A percentile compares a stretch with the other conserved stretches of the same genome.
Evolutionary conservation across 2,329 filamentous ascomycete genomes (phyloP).

Genomic region (Beauveria varroae): DNA sequence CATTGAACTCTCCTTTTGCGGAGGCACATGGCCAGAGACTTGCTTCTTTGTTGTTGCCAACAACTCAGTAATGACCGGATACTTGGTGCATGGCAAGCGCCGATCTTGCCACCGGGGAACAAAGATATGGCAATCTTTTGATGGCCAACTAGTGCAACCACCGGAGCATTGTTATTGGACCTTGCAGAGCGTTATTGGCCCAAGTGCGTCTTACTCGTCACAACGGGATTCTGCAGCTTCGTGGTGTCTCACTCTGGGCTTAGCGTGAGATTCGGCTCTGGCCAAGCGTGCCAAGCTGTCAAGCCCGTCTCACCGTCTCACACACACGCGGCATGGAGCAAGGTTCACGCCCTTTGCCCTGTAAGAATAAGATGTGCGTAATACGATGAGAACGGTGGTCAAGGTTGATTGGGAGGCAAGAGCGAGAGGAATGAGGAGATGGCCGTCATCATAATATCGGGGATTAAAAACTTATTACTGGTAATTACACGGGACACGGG

Average conservation of each 20-base stretch:
- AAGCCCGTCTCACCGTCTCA: neutral
- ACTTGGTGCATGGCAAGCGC: neutral
- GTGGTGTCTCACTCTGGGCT: constrained; percentile 1
- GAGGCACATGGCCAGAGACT: neutral
- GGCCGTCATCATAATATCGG: too few relatives aligned
- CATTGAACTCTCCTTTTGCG: neutral
- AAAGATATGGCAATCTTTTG: neutral
- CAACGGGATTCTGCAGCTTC: neutral
- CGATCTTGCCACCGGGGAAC: neutral
- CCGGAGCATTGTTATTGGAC: neutral
- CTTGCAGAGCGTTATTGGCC: neutral
- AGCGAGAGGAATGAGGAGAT: neutral
- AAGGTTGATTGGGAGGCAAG: neutral
- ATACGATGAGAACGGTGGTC: neutral
- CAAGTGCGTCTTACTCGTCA: neutral
- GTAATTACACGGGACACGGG: too few relatives aligned
- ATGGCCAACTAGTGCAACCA: neutral
- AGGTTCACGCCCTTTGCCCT: neutral
- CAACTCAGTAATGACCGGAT: too few relatives aligned
- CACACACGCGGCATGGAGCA: neutral
- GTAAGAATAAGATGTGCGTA: neutral
- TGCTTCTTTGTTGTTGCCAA: neutral
- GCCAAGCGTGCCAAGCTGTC: neutral
- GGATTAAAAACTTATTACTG: too few relatives aligned
- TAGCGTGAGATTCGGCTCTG: constrained; percentile 2